Evolutionary conservation across 495 filamentous ascomycete genomes (phyloP).

Genomic region (Lophium mytilinum): DNA sequence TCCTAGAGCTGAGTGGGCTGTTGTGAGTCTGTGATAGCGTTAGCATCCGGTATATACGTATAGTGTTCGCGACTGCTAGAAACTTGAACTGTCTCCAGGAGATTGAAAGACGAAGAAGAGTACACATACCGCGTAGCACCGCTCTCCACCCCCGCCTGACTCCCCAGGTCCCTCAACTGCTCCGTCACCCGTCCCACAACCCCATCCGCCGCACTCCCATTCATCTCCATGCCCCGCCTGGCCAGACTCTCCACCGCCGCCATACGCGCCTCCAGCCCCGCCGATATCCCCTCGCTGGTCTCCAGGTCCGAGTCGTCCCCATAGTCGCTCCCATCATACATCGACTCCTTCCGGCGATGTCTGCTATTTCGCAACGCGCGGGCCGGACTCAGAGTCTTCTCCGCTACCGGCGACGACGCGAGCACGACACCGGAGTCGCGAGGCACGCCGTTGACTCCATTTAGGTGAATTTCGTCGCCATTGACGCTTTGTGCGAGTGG

Average conservation of each 20-base stretch:
- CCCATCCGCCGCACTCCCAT: conserved; percentile 58
- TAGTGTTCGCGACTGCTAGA: background rate
- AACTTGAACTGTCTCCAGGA: background rate
- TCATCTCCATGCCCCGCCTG: conserved; percentile 62
- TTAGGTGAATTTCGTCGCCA: too few relatives aligned
- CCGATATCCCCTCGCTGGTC: conserved; percentile 58
- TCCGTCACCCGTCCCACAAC: conserved; percentile 66
- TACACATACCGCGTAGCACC: conserved; percentile 62
- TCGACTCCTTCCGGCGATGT: conserved; percentile 43
- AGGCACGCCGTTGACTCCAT: background rate
- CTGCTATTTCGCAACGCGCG: conserved; percentile 32
- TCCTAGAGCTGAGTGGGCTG: conserved; percentile 75
- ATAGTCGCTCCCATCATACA: conserved; percentile 52
- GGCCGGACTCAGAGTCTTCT: conserved; percentile 14
- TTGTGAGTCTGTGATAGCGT: conserved; percentile 58
- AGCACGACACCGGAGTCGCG: conserved; percentile 22
- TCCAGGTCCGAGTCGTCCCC: conserved; percentile 66
- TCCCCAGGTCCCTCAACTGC: conserved; percentile 65
- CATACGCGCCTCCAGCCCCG: conserved; percentile 64
- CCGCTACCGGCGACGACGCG: conserved; percentile 14
- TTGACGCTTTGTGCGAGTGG: too few relatives aligned
- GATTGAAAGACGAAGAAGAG: background rate
- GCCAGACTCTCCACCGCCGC: conserved; percentile 69
- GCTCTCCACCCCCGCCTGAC: conserved; percentile 73
- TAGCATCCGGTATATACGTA: conserved; percentile 1